Evolutionary conservation across 2,329 filamentous ascomycete species (phyloP).

Genomic region (Colletotrichum sp.): DNA sequence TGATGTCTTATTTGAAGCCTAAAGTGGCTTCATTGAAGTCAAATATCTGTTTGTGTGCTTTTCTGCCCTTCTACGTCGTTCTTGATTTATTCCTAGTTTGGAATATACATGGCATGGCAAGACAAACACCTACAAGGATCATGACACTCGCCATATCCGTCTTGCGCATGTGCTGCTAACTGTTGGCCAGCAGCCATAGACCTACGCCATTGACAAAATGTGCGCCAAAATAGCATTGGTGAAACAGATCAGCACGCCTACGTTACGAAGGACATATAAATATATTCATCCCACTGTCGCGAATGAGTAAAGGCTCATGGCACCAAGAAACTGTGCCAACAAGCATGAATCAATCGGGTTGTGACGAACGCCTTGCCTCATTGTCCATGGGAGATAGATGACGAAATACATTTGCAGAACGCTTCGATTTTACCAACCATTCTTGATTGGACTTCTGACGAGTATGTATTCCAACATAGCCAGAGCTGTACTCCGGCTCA

Average conservation of each 20-base stretch:
- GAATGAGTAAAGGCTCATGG: rapidly evolving
- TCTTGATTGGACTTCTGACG: rapidly evolving
- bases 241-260: too few relatives aligned
- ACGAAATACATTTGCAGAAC: rapidly evolving
- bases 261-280: too few relatives aligned
- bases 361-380: rapidly evolving
- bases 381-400: rapidly evolving
- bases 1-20: rapidly evolving
- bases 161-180: background rate
- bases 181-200: rapidly evolving
- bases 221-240: too few relatives aligned
- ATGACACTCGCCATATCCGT: rapidly evolving
- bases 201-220: background rate
- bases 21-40: rapidly evolving
- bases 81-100: background rate
- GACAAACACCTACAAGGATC: rapidly evolving
- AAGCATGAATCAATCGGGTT: rapidly evolving
- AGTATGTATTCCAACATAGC: background rate
- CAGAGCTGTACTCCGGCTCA: rapidly evolving
- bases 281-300: too few relatives aligned
- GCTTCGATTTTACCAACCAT: background rate
- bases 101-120: background rate
- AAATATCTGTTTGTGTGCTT: rapidly evolving
- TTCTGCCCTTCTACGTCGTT: background rate
- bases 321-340: background rate